Percentiles rank a stretch among this genome's conserved stretches.
phyloP scores from a whole-genome alignment of 345 rosid genomes.

The Aurinia saxatilis region DNA sequence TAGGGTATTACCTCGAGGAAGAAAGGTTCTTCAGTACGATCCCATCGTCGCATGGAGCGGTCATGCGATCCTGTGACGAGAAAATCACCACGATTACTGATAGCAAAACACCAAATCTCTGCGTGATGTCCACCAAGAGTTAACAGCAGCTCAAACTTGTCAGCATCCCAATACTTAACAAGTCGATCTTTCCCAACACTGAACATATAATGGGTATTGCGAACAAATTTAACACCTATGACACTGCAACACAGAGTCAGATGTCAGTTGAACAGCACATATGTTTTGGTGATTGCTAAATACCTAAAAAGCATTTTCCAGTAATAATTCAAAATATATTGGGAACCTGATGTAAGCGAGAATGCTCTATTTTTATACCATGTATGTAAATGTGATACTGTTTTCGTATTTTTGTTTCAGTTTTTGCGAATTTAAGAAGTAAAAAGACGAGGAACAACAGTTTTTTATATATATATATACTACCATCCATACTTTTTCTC shows the following conservation, averaged over 20 bases:
- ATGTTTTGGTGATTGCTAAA: neutral
- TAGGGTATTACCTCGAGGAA: slow-evolving; percentile 65
- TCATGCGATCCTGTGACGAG: slow-evolving; percentile 98
- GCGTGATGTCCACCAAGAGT: slow-evolving; percentile 95
- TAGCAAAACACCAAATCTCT: slow-evolving; percentile 86
- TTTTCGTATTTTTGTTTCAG: neutral
- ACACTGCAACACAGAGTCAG: slow-evolving; percentile 53
- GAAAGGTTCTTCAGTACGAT: slow-evolving; percentile 92
- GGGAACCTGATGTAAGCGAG: neutral
- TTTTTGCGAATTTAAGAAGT: neutral
- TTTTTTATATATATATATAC: neutral
- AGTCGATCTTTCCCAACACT: slow-evolving; percentile 90
- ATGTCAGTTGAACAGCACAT: slow-evolving; percentile 25
- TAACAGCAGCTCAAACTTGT: slow-evolving; percentile 87
- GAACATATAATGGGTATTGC: slow-evolving; percentile 81
- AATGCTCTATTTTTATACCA: neutral
- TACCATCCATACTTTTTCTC: neutral
- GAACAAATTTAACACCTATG: slow-evolving; percentile 87
- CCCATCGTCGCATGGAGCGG: slow-evolving; percentile 96
- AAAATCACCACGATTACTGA: slow-evolving; percentile 84
- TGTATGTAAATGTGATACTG: neutral
- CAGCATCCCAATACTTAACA: slow-evolving; percentile 98
- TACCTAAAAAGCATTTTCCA: neutral
- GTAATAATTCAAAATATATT: neutral
- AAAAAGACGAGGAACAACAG: neutral